Evolutionary conservation across 2,329 filamentous ascomycete species (phyloP).

Genomic region (Claviceps sp.): DNA sequence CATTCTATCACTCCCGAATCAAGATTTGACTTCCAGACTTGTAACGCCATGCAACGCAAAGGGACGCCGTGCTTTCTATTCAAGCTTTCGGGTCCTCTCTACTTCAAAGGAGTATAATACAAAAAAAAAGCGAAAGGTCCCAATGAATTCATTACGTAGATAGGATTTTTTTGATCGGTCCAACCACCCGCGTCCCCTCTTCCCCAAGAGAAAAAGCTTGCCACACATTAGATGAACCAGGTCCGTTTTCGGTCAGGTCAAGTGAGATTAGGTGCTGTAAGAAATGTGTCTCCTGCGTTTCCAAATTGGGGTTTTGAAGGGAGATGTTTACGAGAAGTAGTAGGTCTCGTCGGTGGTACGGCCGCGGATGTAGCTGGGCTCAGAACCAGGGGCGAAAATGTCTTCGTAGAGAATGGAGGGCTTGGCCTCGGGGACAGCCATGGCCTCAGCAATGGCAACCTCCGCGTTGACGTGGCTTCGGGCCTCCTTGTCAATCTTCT

Average conservation of each 20-base stretch:
- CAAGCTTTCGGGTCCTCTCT: constrained; percentile 10
- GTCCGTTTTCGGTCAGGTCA: not conserved
- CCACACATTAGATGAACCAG: not conserved
- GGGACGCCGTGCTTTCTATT: constrained; percentile 10
- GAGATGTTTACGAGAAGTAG: constrained; percentile 53
- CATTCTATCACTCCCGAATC: too few species aligned
- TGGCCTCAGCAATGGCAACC: constrained; percentile 80
- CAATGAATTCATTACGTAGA: constrained; percentile 18
- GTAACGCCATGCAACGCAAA: not conserved
- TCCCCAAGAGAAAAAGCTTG: not conserved
- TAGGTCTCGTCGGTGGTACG: constrained; percentile 86
- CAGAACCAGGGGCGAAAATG: constrained; percentile 80
- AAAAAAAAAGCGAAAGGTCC: constrained; percentile 15
- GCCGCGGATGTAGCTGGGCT: constrained; percentile 80
- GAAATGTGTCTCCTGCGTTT: not conserved
- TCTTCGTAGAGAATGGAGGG: constrained; percentile 86
- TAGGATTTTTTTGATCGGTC: not conserved
- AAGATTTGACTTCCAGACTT: too few species aligned
- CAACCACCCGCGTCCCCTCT: not conserved
- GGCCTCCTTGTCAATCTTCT: constrained; percentile 89
- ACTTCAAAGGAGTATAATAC: constrained; percentile 12
- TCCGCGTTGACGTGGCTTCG: constrained; percentile 75
- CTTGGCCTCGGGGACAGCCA: constrained; percentile 66
- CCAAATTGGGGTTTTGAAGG: not conserved
- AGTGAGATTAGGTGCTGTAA: not conserved